Percentiles rank a stretch among this genome's conserved stretches.
Conservation (phyloP, 2,329 filamentous ascomycete species). For the Trichophyton rubrum region DNA sequence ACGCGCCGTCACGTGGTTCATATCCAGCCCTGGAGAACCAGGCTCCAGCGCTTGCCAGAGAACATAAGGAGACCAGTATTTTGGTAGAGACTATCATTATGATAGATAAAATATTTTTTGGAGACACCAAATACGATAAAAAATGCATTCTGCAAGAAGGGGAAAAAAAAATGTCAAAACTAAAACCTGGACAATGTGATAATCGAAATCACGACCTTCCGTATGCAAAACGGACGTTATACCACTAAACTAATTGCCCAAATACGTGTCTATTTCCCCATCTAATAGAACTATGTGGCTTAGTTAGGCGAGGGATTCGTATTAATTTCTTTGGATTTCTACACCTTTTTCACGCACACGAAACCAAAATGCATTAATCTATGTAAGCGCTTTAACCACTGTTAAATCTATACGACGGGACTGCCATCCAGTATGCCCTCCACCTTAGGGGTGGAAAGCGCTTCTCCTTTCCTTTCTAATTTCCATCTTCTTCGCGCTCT, state of each 20-base stretch:
- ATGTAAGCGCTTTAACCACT: background rate
- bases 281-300: no score
- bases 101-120: no score
- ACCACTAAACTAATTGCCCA: conserved; percentile 17
- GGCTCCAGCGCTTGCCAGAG: no score
- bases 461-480: background rate
- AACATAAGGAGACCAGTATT: no score
- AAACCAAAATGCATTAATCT: background rate
- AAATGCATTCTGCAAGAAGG: no score
- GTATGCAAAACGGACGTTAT: conserved; percentile 22
- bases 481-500: background rate
- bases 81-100: no score
- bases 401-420: background rate
- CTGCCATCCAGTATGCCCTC: background rate
- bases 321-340: no score
- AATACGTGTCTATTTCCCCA: no score
- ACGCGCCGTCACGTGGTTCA: conserved; percentile 4
- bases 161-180: conserved; percentile 8
- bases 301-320: no score
- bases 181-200: conserved; percentile 15
- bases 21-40: no score
- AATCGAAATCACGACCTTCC: conserved; percentile 21
- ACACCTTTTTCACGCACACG: background rate
- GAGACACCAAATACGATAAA: no score
- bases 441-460: background rate